Base-by-base conservation (phyloP, 345 rosid genomes). In the Hypericum androsaemum region DNA sequence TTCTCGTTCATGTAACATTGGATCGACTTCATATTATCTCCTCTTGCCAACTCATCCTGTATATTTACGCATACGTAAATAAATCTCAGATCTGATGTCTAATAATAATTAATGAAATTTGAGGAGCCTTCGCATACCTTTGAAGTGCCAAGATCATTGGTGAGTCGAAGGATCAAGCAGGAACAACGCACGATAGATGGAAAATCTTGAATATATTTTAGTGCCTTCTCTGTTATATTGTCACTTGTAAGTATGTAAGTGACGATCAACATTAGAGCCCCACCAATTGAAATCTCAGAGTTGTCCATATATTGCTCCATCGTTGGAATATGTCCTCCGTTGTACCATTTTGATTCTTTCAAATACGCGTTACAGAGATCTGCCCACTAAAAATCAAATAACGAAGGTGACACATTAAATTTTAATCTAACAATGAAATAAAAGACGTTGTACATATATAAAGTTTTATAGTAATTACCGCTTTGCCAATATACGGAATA, bases 1-100 rank as follows among this genome's bases (percentile, higher is more conserved):
- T 49, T 61, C 12, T 67, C 71, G 13, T 47, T 50, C 71, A 67
- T 67, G 40, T 56, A 62, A 37, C 72, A 62, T 32, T 49, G 50
- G 4, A 63, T 40, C 37, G 64, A 60, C 46, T 66, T 66, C 0
- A 59, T 39, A 48, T 32, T 22, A 55, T 68, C 73, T 5, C 73
- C 68, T 38, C 61, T 68, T 32, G 54, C 46, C 49, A 63, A 6
- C 36, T 69, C 68, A 39, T 37, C 47, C 73, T 59, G 37, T 12
- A 22, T 22, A 12, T n/a, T 15, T 6, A 16, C 1, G n/a, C 37
- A 8, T 36, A 15, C 6, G 5, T 10, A 6, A 42, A 41, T 36
- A 28, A 41, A 41, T 22, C 3, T 1, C 1, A n/a, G n/a, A 37
- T n/a, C 16, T 7, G n/a, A 10, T 6, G 11, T 11, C n/a, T 7